Percentiles rank a stretch among this genome's conserved stretches.
phyloP scores from a whole-genome alignment of 108 stramenopile genomes.

The Nannochloropsis salina region DNA sequence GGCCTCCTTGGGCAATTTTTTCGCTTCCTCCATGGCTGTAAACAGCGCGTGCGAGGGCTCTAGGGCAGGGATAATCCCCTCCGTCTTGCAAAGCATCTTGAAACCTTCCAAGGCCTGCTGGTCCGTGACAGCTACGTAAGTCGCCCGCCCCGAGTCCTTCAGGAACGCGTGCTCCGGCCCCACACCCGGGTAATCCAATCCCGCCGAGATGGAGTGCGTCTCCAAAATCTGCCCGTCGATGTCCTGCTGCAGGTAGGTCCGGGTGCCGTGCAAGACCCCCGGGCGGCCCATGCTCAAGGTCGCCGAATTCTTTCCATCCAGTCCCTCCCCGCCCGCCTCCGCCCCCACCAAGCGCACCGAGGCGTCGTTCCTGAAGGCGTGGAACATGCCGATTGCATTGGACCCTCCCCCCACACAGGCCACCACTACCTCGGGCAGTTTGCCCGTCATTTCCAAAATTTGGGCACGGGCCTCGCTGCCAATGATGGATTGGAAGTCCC shows the following conservation, averaged over 20 bases:
- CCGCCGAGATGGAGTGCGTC: slow-evolving; percentile 86
- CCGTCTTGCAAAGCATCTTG: slow-evolving; percentile 75
- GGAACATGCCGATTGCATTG: slow-evolving; percentile 92
- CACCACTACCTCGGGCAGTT: slow-evolving; percentile 80
- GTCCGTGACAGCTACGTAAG: slow-evolving; percentile 78
- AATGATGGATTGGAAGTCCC: slow-evolving; percentile 88
- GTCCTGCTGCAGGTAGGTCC: slow-evolving; percentile 83
- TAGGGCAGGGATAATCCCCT: slow-evolving; percentile 92
- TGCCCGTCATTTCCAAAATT: slow-evolving; percentile 77
- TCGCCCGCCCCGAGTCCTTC: slow-evolving; percentile 81
- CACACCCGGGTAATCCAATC: slow-evolving; percentile 94
- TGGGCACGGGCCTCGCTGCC: slow-evolving; percentile 73
- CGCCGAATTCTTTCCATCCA: slow-evolving; percentile 72
- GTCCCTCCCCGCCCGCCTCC: slow-evolving; percentile 87
- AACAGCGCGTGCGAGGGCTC: slow-evolving; percentile 88
- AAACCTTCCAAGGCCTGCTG: slow-evolving; percentile 84
- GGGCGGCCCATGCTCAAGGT: slow-evolving; percentile 82
- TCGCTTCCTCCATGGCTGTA: slow-evolving; percentile 73
- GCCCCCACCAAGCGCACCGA: slow-evolving; percentile 76
- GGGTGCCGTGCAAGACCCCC: slow-evolving; percentile 87
- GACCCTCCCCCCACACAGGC: slow-evolving; percentile 95
- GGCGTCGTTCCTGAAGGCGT: slow-evolving; percentile 75
- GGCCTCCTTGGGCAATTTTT: slow-evolving; percentile 74
- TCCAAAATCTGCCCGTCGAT: slow-evolving; percentile 79
- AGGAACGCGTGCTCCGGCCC: slow-evolving; percentile 90